Percentiles rank a stretch among this genome's conserved stretches.
Conservation (phyloP, 1,284 basidiomycete genomes). For the Lentinula novae-zelandiae region DNA sequence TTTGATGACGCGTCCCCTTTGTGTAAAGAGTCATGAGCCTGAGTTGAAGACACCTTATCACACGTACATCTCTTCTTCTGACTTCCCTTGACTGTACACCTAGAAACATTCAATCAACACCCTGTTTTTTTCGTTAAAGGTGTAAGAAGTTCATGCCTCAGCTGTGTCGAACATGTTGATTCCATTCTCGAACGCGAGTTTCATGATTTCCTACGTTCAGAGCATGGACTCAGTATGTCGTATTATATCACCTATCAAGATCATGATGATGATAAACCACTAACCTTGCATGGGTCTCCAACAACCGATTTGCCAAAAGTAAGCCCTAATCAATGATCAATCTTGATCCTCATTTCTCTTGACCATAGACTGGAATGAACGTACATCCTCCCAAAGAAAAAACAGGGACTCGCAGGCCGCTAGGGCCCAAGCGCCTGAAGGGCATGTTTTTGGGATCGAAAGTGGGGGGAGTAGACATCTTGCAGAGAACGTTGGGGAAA, state of each 20-base stretch:
- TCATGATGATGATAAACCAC: neutral
- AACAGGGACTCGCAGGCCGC: slow-evolving; percentile 73
- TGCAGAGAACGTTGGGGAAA: neutral
- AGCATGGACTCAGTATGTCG: neutral
- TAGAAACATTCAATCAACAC: neutral
- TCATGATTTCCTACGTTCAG: slow-evolving; percentile 51
- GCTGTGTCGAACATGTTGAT: slow-evolving; percentile 66
- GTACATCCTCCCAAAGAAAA: slow-evolving; percentile 81
- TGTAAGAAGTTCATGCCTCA: slow-evolving; percentile 20
- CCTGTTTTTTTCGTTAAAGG: neutral
- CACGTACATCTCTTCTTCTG: slow-evolving; percentile 62
- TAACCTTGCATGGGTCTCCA: slow-evolving; percentile 68
- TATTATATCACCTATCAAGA: neutral
- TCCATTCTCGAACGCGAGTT: slow-evolving; percentile 61
- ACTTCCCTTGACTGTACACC: slow-evolving; percentile 64
- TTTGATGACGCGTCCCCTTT: slow-evolving; percentile 73
- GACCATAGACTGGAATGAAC: slow-evolving; percentile 20
- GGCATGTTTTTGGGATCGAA: slow-evolving; percentile 68
- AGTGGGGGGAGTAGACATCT: slow-evolving; percentile 1
- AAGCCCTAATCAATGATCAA: slow-evolving; percentile 37
- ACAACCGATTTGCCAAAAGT: slow-evolving; percentile 67
- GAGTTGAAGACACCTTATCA: neutral
- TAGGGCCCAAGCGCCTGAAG: slow-evolving; percentile 72
- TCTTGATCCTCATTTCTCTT: neutral
- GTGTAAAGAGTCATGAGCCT: neutral